These are phyloP conservation scores for Ceratocystis variospora DNA, from an alignment of 2,329 filamentous ascomycete species.

Conservation along the genomic window DNA sequence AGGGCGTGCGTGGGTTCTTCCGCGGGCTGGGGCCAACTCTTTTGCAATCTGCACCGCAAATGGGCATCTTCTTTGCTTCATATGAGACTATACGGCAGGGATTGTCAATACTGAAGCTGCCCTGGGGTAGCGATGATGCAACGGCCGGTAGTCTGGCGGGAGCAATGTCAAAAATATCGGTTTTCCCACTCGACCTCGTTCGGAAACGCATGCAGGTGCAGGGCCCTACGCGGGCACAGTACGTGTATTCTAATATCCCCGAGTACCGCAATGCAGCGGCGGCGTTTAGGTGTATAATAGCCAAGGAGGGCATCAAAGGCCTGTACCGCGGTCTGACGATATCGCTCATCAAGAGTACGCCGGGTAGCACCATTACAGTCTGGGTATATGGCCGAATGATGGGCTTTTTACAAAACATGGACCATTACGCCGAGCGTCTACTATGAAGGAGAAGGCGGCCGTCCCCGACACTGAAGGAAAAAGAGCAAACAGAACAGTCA, in stretches of 20 bases:
- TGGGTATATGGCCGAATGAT: slow-evolving; percentile 83
- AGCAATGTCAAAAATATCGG: slow-evolving; percentile 69
- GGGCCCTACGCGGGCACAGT: slow-evolving; percentile 65
- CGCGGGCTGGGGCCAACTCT: slow-evolving; percentile 70
- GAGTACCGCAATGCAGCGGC: slow-evolving; percentile 56
- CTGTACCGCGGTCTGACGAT: slow-evolving; percentile 81
- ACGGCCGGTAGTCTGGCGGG: slow-evolving; percentile 68
- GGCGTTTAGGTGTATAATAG: slow-evolving; percentile 55
- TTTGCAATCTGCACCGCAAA: slow-evolving; percentile 83
- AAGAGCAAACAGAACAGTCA: not conserved
- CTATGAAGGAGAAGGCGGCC: not conserved
- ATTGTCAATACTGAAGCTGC: slow-evolving; percentile 41
- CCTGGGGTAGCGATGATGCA: slow-evolving; percentile 69
- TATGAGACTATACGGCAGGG: slow-evolving; percentile 65
- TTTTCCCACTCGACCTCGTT: slow-evolving; percentile 87
- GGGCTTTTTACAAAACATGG: slow-evolving; percentile 38
- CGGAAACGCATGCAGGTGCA: slow-evolving; percentile 91
- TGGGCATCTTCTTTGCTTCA: slow-evolving; percentile 87
- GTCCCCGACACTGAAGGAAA: not conserved
- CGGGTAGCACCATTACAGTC: slow-evolving; percentile 82
- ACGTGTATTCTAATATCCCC: slow-evolving; percentile 79
- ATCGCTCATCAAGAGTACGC: slow-evolving; percentile 82
- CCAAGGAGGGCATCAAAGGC: slow-evolving; percentile 60
- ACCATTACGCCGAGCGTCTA: slow-evolving; percentile 23
- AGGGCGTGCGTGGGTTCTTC: slow-evolving; percentile 73